Conservation (phyloP, 176 grass and related monocot genomes). For the Musa schizocarpa region DNA sequence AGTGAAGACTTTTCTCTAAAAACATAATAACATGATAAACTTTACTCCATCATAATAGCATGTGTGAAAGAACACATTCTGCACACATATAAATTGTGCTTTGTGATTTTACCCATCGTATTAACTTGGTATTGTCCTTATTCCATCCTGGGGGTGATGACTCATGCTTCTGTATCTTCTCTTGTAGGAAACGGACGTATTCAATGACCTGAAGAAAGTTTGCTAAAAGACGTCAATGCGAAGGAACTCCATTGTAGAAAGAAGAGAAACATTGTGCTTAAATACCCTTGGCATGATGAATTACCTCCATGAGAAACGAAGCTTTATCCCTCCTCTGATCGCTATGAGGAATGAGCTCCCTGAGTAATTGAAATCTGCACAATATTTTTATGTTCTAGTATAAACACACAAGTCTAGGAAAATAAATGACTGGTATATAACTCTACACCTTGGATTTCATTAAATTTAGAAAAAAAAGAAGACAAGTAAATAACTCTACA, state of each 20-base stretch:
- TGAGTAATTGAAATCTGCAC: constrained; percentile 16
- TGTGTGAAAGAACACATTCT: neutral
- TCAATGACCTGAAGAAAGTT: constrained; percentile 20
- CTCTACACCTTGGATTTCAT: no score
- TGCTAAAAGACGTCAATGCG: neutral
- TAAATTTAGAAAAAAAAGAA: no score
- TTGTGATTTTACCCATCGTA: constrained; percentile 15
- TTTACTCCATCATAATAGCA: no score
- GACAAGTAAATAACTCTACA: no score
- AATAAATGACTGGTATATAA: neutral
- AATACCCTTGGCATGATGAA: neutral
- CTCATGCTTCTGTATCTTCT: constrained; percentile 20
- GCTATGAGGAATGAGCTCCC: constrained; percentile 9
- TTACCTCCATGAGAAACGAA: constrained; percentile 15
- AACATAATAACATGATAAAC: no score
- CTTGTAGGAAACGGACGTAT: constrained; percentile 23
- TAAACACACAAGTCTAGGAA: neutral
- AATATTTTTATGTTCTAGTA: neutral
- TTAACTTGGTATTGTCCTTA: constrained; percentile 22
- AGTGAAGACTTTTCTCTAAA: no score
- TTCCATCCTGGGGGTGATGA: constrained; percentile 11
- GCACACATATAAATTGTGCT: neutral
- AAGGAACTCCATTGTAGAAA: neutral
- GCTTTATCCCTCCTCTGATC: constrained; percentile 21
- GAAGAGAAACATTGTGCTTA: neutral